Percentiles rank a stretch among this genome's conserved stretches.
phyloP scores from a whole-genome alignment of 352 stramenopile species.

The Blastocystis sp. region DNA sequence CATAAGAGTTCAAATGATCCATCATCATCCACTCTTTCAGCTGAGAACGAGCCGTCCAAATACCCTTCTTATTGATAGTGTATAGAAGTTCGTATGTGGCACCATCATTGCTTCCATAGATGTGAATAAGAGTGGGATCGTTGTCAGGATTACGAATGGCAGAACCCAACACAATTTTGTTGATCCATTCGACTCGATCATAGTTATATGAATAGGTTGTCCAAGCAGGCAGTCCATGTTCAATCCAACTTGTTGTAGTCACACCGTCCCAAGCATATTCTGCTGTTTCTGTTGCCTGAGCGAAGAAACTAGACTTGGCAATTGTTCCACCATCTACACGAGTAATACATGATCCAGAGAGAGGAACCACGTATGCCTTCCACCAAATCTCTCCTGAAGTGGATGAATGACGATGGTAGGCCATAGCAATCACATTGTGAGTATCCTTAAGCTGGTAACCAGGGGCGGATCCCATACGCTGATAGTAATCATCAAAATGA shows the following conservation, averaged over 20 bases:
- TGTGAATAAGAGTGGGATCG: background rate
- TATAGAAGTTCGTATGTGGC: background rate
- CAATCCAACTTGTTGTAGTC: conserved; percentile 12
- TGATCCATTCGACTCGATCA: conserved; percentile 34
- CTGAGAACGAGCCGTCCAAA: background rate
- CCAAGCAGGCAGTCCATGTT: conserved; percentile 11
- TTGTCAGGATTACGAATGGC: background rate
- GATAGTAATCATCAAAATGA: conserved; percentile 36
- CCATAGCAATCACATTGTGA: conserved; percentile 41
- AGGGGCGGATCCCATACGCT: background rate
- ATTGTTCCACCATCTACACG: background rate
- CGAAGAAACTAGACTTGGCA: background rate
- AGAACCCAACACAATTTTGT: conserved; percentile 6
- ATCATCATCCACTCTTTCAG: conserved; percentile 17
- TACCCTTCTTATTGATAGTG: background rate
- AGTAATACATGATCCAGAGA: conserved; percentile 17
- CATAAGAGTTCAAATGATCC: background rate
- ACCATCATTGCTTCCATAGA: conserved; percentile 2
- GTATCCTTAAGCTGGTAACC: conserved; percentile 6
- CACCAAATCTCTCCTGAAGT: background rate
- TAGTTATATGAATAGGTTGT: conserved; percentile 30
- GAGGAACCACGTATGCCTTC: background rate
- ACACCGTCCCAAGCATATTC: background rate
- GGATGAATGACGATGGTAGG: background rate
- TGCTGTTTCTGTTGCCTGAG: background rate